Percentiles rank a stretch among this genome's conserved stretches.
Conservation (phyloP, 306 rosid species). For the Pterocarpus macrocarpus region DNA sequence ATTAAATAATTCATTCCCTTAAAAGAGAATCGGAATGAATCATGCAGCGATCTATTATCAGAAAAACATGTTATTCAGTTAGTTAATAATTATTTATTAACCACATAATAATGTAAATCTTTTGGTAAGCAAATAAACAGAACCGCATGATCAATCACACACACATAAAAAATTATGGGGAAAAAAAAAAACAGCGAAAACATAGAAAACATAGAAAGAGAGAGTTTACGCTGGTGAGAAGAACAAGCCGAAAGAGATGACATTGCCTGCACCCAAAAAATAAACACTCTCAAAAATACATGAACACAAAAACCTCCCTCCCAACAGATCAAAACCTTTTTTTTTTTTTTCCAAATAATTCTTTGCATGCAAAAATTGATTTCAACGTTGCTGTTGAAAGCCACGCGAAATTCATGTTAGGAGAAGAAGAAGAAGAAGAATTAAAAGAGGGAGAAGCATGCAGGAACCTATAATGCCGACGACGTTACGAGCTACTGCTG, state of each 20-base stretch:
- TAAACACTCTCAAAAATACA: neutral
- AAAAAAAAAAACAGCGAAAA: neutral
- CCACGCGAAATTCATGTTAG: too few species aligned
- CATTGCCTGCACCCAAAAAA: constrained; percentile 63
- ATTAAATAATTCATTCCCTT: too few species aligned
- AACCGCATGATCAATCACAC: neutral
- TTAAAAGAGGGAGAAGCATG: neutral
- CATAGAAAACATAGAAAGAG: neutral
- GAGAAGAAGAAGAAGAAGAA: too few species aligned
- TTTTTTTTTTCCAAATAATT: too few species aligned
- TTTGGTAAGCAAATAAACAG: too few species aligned
- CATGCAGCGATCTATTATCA: too few species aligned
- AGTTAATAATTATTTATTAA: too few species aligned
- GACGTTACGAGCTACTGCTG: constrained; percentile 39
- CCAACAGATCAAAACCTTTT: too few species aligned
- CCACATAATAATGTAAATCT: too few species aligned
- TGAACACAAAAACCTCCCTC: neutral
- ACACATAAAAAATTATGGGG: neutral
- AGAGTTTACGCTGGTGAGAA: constrained; percentile 72
- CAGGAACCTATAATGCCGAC: constrained; percentile 47
- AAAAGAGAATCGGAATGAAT: too few species aligned
- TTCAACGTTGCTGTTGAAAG: too few species aligned
- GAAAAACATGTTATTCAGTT: too few species aligned
- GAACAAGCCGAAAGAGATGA: constrained; percentile 76
- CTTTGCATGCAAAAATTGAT: neutral